Base-by-base conservation (phyloP, 2,329 filamentous ascomycete genomes). In the Volutella citrinella region DNA sequence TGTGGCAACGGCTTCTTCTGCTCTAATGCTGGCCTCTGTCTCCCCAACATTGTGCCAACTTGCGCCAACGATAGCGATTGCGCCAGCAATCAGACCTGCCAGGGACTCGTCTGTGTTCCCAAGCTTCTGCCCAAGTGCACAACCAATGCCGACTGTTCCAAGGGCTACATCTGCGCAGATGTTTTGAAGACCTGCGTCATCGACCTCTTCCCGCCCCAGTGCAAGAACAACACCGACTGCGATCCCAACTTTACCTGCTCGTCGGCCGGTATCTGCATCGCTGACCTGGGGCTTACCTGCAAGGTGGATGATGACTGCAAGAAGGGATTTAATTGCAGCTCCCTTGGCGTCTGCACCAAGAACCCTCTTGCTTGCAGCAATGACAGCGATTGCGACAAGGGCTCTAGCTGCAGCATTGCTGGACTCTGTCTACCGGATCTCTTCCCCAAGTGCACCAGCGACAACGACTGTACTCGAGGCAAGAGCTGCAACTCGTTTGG, bases 401-500 rank as follows among this genome's bases (percentile, higher is more conserved):
- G 20, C 20, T 22, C 12, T 22, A 22, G 9, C 20, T 22, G 20
- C 20, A 22, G 12, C 12, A 12, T 9, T 22, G 20, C 20, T 9
- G 20, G 20, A 22, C 20, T 22, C 20, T 22, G 20, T 12, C 9
- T 22, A 9, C 20, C 20, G 9, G 12, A 9, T 12, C 20, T 22
- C 20, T 8, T 8, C 8, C 20, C 12, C 20, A 12, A 22, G 9
- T 22, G 20, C 20, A 22, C 20, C 20, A 22, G 20, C 12, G 12
- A 22, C 20, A 12, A 22, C 20, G 20, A 12, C 8, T 22, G 20
- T 22, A 8, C 20, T 8, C 8, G 20, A 8, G 20, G 20, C 20
- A 9, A 22, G 9, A 12, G 51, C 89, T 22, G 20, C 20, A 12
- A 12, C 8, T 12, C 20, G 9, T 12, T 22, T 22, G 20, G 20